phyloP scores from a whole-genome alignment of 495 filamentous ascomycete genomes.

The Penicillium psychrofluorescens region DNA sequence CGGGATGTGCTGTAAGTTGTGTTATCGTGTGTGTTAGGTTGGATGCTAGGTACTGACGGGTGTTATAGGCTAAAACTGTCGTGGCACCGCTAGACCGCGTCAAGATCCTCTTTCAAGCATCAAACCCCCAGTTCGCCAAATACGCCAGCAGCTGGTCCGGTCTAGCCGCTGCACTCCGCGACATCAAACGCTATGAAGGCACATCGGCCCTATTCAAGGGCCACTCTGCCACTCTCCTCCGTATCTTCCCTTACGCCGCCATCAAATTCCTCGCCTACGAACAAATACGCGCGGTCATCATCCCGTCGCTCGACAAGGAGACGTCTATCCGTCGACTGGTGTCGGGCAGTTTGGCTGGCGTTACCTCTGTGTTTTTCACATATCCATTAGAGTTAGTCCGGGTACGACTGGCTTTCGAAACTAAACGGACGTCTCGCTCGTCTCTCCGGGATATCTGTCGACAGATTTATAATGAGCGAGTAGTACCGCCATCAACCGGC shows the following conservation, averaged over 20 bases:
- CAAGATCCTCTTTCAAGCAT: slow-evolving; percentile 97
- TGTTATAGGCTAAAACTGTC: slow-evolving; percentile 79
- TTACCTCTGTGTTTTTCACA: slow-evolving; percentile 87
- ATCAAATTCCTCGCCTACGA: slow-evolving; percentile 98
- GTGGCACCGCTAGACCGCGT: slow-evolving; percentile 95
- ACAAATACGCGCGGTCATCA: slow-evolving; percentile 75
- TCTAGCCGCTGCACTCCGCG: slow-evolving; percentile 64
- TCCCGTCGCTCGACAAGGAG: slow-evolving; percentile 63
- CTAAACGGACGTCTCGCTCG: slow-evolving; percentile 56
- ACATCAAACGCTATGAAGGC: slow-evolving; percentile 74
- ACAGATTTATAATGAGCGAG: slow-evolving; percentile 75
- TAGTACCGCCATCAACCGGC: slow-evolving; percentile 21
- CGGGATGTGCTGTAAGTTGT: slow-evolving; percentile 71
- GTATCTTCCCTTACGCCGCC: slow-evolving; percentile 94
- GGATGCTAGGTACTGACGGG: background rate
- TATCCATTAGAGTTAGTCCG: slow-evolving; percentile 91
- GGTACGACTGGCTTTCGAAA: slow-evolving; percentile 92
- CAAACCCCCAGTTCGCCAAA: slow-evolving; percentile 86
- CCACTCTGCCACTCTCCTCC: slow-evolving; percentile 86
- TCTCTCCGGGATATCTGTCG: slow-evolving; percentile 65
- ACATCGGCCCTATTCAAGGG: slow-evolving; percentile 75
- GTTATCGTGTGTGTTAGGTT: background rate
- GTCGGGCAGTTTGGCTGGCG: slow-evolving; percentile 74
- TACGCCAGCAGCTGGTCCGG: slow-evolving; percentile 86
- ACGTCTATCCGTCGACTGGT: slow-evolving; percentile 70